Evolutionary conservation across 257 asterid genomes (phyloP).

Genomic region (Solanum tarapatanum): DNA sequence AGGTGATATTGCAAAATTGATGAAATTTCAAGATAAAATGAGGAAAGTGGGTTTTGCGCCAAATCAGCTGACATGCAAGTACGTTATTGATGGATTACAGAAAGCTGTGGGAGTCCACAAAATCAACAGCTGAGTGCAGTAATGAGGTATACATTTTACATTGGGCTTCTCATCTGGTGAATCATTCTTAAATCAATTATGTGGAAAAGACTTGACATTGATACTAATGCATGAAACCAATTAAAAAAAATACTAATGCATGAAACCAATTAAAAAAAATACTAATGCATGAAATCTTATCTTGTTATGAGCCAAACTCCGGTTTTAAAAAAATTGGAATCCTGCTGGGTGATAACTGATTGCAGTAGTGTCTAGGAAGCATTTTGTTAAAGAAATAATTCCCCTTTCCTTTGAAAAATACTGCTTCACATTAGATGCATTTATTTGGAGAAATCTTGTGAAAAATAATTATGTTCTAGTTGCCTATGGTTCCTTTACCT

Average conservation of each 20-base stretch:
- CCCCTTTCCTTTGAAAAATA: background rate
- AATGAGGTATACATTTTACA: background rate
- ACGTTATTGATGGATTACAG: constrained; percentile 52
- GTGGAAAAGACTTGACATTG: background rate
- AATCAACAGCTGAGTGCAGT: background rate
- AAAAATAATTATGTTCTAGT: background rate
- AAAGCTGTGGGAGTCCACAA: constrained; percentile 24
- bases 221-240: background rate
- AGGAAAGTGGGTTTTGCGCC: constrained; percentile 55
- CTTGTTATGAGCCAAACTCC: background rate
- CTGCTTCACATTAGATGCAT: background rate
- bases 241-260: background rate
- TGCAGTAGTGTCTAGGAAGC: background rate
- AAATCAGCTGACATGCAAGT: constrained; percentile 51
- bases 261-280: background rate
- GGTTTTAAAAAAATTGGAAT: background rate
- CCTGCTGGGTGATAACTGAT: background rate
- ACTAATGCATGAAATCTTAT: background rate
- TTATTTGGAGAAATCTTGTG: background rate
- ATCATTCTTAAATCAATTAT: background rate
- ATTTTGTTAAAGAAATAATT: background rate
- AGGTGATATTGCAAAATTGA: constrained; percentile 29
- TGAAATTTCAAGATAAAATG: constrained; percentile 63
- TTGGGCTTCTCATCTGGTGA: background rate
- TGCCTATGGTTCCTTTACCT: background rate